Conservation (phyloP, 2,329 filamentous ascomycete genomes). For the Penicillium sp. region DNA sequence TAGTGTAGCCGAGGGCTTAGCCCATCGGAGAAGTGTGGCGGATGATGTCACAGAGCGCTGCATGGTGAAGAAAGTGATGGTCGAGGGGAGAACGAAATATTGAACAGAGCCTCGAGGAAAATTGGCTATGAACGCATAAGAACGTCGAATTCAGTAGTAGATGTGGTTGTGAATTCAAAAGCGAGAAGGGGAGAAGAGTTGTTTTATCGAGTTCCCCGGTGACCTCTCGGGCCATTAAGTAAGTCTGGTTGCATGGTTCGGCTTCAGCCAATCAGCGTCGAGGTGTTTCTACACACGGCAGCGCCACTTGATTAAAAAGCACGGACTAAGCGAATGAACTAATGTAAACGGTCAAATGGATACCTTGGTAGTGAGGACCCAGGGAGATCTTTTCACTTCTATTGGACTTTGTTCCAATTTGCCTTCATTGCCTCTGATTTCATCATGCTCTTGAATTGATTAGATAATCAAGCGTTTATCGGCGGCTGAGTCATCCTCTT, state of each 20-base stretch:
- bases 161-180: conserved; percentile 3
- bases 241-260: conserved; percentile 24
- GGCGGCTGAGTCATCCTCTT: conserved; percentile 21
- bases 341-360: not conserved
- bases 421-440: not conserved
- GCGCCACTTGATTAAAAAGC: not conserved
- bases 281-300: conserved; percentile 34
- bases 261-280: conserved; percentile 36
- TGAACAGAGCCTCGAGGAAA: not conserved
- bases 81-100: conserved; percentile 12
- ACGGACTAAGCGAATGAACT: not conserved
- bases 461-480: conserved; percentile 7
- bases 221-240: conserved; percentile 24
- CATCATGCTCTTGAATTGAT: not conserved
- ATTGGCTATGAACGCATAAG: conserved; percentile 19
- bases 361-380: not conserved
- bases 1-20: conserved; percentile 39
- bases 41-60: conserved; percentile 50
- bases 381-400: not conserved
- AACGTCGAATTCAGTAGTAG: conserved; percentile 7
- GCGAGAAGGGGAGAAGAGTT: conserved; percentile 13
- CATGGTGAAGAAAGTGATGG: conserved; percentile 44
- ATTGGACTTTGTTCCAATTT: not conserved
- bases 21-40: conserved; percentile 40
- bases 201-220: conserved; percentile 14